Evolutionary conservation across 2,329 filamentous ascomycete species (phyloP).

Genomic region (Juglanconis sp.): DNA sequence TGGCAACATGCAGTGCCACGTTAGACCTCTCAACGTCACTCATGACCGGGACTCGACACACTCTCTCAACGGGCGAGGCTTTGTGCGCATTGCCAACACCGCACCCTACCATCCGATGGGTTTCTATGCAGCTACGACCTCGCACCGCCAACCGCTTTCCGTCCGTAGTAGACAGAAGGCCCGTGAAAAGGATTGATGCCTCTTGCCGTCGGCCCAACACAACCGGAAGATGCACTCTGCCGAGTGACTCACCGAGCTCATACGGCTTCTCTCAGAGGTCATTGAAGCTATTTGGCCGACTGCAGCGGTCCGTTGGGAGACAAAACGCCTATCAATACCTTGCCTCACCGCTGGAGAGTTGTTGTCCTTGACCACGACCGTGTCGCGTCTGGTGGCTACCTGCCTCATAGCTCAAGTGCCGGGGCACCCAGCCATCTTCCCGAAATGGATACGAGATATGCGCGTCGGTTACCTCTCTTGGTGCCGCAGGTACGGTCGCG

Average conservation of each 20-base stretch:
- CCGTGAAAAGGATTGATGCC: not conserved
- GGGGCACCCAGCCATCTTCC: not conserved
- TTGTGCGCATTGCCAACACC: not conserved
- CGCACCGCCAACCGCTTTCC: not conserved
- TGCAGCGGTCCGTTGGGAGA: not conserved
- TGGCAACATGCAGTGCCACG: conserved; percentile 9
- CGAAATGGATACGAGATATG: not conserved
- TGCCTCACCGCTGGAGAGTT: not conserved
- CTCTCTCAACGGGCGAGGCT: not conserved
- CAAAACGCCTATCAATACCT: not conserved
- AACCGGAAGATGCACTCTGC: not conserved
- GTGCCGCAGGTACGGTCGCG: not conserved
- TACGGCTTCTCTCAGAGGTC: not conserved
- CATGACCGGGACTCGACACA: not conserved
- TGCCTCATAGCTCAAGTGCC: not conserved
- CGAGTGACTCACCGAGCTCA: not conserved
- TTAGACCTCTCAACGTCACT: conserved; percentile 2
- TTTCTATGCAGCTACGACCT: not conserved
- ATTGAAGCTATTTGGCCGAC: not conserved
- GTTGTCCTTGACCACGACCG: not conserved
- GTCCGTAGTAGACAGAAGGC: not conserved
- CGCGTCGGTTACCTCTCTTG: not conserved
- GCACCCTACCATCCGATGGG: not conserved
- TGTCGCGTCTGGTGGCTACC: not conserved
- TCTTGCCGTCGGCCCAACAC: not conserved